phyloP scores from a whole-genome alignment of 306 rosid genomes.

The Rosa chinensis region DNA sequence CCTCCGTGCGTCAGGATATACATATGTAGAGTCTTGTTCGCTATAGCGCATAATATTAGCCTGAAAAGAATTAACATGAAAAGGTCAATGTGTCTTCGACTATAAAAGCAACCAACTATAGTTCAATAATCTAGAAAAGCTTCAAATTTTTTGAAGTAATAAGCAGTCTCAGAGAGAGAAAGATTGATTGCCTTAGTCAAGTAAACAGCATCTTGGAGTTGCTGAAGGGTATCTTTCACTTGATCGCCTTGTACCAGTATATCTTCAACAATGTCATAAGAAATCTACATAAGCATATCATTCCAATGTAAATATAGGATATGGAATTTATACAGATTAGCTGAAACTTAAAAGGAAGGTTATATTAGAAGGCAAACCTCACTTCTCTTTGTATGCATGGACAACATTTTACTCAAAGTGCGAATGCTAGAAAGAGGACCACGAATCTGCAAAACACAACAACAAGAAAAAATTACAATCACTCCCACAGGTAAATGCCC shows the following conservation, averaged over 20 bases:
- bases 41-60: constrained; percentile 77
- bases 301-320: constrained; percentile 20
- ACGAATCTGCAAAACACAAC: constrained; percentile 61
- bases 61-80: constrained; percentile 42
- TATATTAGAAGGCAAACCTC: constrained; percentile 53
- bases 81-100: constrained; percentile 23
- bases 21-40: constrained; percentile 60
- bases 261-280: constrained; percentile 82
- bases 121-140: neutral
- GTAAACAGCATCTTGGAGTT: constrained; percentile 93
- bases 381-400: constrained; percentile 65
- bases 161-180: constrained; percentile 18
- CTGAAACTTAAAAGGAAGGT: neutral
- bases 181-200: constrained; percentile 68
- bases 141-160: neutral
- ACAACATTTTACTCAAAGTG: constrained; percentile 83
- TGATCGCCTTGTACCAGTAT: constrained; percentile 77
- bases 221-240: constrained; percentile 69
- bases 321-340: constrained; percentile 3
- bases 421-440: constrained; percentile 91
- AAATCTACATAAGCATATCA: constrained; percentile 52
- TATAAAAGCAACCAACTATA: neutral
- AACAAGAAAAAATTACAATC: constrained; percentile 26
- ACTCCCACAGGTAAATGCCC: constrained; percentile 6
- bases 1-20: constrained; percentile 51